These are phyloP conservation scores for Lactifluus piperatus DNA, from an alignment of 768 basidiomycete genomes.

Conservation along the genomic window DNA sequence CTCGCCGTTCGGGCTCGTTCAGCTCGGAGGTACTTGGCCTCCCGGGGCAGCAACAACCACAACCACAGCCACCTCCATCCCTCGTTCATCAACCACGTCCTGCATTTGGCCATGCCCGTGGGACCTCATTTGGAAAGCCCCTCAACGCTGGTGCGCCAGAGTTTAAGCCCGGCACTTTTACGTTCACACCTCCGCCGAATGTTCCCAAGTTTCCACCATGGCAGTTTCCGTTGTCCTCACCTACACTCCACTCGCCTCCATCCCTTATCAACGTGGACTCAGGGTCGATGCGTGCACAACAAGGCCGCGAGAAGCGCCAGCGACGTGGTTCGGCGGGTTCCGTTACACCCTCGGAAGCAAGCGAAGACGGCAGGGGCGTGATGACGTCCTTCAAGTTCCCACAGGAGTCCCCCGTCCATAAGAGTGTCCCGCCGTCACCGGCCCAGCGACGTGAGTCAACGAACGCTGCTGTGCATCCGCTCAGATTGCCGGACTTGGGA, in stretches of 20 bases:
- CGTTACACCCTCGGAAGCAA: constrained; percentile 38
- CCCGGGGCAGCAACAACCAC: constrained; percentile 28
- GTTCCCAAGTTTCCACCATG: constrained; percentile 49
- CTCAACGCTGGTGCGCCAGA: constrained; percentile 73
- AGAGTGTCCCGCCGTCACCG: constrained; percentile 36
- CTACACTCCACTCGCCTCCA: constrained; percentile 32
- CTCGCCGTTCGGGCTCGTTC: constrained; percentile 30
- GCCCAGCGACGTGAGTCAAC: constrained; percentile 24
- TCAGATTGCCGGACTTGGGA: constrained; percentile 61
- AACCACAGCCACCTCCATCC: constrained; percentile 4
- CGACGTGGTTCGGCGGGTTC: constrained; percentile 41
- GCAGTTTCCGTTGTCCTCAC: constrained; percentile 21
- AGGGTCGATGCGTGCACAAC: constrained; percentile 33
- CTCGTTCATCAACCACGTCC: background rate
- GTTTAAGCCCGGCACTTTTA: constrained; percentile 73
- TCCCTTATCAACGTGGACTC: background rate
- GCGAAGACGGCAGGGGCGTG: constrained; percentile 35
- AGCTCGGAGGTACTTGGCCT: constrained; percentile 25
- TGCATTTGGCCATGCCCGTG: constrained; percentile 29
- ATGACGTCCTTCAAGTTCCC: constrained; percentile 79
- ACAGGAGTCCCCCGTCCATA: constrained; percentile 43
- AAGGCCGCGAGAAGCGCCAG: constrained; percentile 78
- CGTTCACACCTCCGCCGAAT: constrained; percentile 63
- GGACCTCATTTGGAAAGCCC: constrained; percentile 50
- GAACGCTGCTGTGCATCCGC: constrained; percentile 46